Evolutionary conservation across 148 eudicot species (phyloP).

Genomic region (Heliosperma pusillum): DNA sequence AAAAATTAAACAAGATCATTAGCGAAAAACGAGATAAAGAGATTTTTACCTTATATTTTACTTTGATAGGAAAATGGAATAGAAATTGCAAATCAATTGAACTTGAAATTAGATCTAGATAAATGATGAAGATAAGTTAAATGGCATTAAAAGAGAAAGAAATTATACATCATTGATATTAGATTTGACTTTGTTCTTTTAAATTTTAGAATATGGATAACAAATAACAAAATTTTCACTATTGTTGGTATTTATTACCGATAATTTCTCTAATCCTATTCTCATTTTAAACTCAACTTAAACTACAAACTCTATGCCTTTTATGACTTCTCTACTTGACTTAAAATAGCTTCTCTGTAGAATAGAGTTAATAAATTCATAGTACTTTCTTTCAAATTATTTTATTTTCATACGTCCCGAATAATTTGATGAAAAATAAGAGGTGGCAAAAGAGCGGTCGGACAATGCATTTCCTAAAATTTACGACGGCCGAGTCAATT

Average conservation of each 20-base stretch:
- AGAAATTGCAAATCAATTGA: background rate
- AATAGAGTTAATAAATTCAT: too few relatives aligned
- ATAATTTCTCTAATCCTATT: constrained; percentile 11
- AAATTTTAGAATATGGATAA: background rate
- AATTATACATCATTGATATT: background rate
- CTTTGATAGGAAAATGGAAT: background rate
- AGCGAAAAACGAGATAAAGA: background rate
- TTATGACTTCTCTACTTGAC: background rate
- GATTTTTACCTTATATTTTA: background rate
- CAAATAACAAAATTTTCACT: background rate
- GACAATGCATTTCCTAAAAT: too few relatives aligned
- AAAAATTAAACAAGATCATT: too few relatives aligned
- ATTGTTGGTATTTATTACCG: constrained; percentile 14
- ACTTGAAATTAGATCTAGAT: too few relatives aligned
- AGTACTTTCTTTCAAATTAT: too few relatives aligned
- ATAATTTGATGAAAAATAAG: too few relatives aligned
- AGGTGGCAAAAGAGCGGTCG: too few relatives aligned
- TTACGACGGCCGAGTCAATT: too few relatives aligned
- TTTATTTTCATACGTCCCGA: too few relatives aligned
- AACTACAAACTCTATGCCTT: background rate
- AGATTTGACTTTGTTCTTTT: background rate
- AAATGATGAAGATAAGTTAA: background rate
- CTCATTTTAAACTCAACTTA: background rate
- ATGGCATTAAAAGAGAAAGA: background rate
- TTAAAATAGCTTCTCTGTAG: too few relatives aligned